Evolutionary conservation across 1,284 basidiomycete species (phyloP).

Genomic region (Rhizoctonia solani): DNA sequence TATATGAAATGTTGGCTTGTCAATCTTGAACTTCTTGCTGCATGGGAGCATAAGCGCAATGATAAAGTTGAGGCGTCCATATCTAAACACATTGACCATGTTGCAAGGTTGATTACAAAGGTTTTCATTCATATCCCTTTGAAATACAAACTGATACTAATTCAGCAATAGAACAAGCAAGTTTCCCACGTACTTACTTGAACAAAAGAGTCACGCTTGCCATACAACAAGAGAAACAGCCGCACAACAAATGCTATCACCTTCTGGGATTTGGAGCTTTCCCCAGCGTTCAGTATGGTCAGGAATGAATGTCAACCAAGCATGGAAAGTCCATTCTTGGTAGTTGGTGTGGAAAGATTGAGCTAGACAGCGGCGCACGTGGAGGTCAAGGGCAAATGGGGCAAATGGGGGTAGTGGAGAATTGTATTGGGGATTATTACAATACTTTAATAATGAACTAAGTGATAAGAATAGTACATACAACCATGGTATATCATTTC

Average conservation of each 20-base stretch:
- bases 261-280: conserved; percentile 2
- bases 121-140: conserved; percentile 42
- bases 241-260: neutral
- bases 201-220: too few species aligned
- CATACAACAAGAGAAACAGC: neutral
- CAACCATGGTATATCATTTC: neutral
- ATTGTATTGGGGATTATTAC: neutral
- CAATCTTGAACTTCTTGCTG: neutral
- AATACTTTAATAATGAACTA: neutral
- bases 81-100: conserved; percentile 35
- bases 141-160: conserved; percentile 42
- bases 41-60: conserved; percentile 15
- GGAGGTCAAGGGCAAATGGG: neutral
- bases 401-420: neutral
- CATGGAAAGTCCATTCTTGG: neutral
- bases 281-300: conserved; percentile 15
- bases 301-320: neutral
- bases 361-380: neutral
- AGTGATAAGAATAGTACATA: neutral
- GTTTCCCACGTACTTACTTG: too few species aligned
- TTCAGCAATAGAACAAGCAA: too few species aligned
- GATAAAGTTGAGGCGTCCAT: conserved; percentile 42
- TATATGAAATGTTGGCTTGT: conserved; percentile 2
- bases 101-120: conserved; percentile 11
- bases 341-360: neutral